Percentiles rank a stretch among this genome's conserved stretches.
These are phyloP conservation scores for Aspergillus taichungensis DNA, from an alignment of 495 filamentous ascomycete genomes.

Conservation along the genomic window DNA sequence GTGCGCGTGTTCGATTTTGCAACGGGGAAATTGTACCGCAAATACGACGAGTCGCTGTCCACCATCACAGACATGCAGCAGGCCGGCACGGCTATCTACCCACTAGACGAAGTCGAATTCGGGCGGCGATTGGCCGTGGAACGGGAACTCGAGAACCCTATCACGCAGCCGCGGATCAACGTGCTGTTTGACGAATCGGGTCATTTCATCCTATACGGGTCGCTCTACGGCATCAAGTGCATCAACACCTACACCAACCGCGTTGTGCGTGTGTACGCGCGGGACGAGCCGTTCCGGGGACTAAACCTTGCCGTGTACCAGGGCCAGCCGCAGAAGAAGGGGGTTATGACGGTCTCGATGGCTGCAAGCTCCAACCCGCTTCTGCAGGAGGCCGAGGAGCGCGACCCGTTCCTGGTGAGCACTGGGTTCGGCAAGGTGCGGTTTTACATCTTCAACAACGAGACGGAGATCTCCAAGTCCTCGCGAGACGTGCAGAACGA, in stretches of 20 bases:
- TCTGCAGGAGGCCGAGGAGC: slow-evolving; percentile 80
- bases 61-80: slow-evolving; percentile 92
- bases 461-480: slow-evolving; percentile 72
- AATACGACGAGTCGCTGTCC: slow-evolving; percentile 85
- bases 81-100: slow-evolving; percentile 69
- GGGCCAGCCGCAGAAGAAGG: slow-evolving; percentile 86
- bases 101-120: slow-evolving; percentile 84
- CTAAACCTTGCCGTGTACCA: slow-evolving; percentile 87
- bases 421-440: slow-evolving; percentile 83
- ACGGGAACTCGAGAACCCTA: slow-evolving; percentile 66
- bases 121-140: slow-evolving; percentile 82
- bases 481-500: slow-evolving; percentile 92
- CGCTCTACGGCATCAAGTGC: slow-evolving; percentile 82
- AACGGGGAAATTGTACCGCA: slow-evolving; percentile 76
- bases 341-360: slow-evolving; percentile 92
- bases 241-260: slow-evolving; percentile 91
- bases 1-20: slow-evolving; percentile 89
- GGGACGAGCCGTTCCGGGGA: slow-evolving; percentile 78
- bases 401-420: slow-evolving; percentile 80
- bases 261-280: slow-evolving; percentile 77
- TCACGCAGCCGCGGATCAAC: slow-evolving; percentile 64
- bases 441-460: slow-evolving; percentile 98
- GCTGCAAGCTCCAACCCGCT: slow-evolving; percentile 89
- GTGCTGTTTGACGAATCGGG: slow-evolving; percentile 94
- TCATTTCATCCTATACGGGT: slow-evolving; percentile 91